Conservation (phyloP, 345 rosid species). For the Psidium guajava region DNA sequence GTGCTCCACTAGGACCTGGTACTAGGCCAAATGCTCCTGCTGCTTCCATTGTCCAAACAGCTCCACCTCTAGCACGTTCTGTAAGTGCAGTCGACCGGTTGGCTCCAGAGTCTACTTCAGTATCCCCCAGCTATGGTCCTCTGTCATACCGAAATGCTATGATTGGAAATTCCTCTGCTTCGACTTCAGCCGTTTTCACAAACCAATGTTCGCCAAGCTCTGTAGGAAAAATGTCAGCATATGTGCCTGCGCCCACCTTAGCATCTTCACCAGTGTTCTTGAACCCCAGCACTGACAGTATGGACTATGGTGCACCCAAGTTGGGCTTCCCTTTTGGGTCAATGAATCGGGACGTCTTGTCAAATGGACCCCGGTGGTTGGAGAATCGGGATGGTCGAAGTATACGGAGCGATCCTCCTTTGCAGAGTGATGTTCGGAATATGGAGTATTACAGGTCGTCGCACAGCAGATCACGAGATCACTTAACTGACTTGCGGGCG, state of each 20-base stretch:
- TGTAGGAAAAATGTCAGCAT: constrained; percentile 35
- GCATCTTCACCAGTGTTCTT: constrained; percentile 35
- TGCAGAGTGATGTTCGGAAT: constrained; percentile 19
- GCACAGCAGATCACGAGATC: constrained; percentile 17
- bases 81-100: constrained; percentile 78
- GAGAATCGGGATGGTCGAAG: constrained; percentile 27
- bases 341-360: constrained; percentile 32
- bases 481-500: constrained; percentile 24
- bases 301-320: constrained; percentile 29
- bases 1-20: constrained; percentile 73
- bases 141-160: constrained; percentile 78
- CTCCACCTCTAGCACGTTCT: constrained; percentile 63
- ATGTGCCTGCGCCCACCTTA: constrained; percentile 29
- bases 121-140: constrained; percentile 46
- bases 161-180: constrained; percentile 47
- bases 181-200: constrained; percentile 41
- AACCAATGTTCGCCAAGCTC: constrained; percentile 33
- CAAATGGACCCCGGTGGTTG: constrained; percentile 47
- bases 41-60: constrained; percentile 43
- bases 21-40: constrained; percentile 39
- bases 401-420: constrained; percentile 17
- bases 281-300: constrained; percentile 31
- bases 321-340: constrained; percentile 34
- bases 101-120: constrained; percentile 49
- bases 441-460: constrained; percentile 18